Evolutionary conservation across 2,329 filamentous ascomycete genomes (phyloP), one percentile per base, ranked within the genome.

Genomic region (Malbranchea zuffiana): DNA sequence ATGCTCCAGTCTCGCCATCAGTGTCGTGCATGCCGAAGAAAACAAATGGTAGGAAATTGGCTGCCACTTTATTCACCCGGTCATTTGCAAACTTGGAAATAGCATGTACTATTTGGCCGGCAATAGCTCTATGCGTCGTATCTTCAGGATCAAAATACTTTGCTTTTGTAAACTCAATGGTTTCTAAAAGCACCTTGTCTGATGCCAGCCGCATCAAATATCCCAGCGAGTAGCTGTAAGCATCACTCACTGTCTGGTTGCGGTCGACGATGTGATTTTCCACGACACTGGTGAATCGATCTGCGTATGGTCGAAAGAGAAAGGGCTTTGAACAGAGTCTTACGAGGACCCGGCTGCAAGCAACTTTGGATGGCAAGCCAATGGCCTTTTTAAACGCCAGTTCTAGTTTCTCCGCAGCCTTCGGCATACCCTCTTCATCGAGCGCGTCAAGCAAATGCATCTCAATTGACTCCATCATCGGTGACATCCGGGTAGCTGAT

Each of bases 311-410:
- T 24, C 72, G 73, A 57, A 95, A 83, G 19, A 87, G 67, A 24
- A 78, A 71, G 23, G 74, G 75, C 8, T 85, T 75, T 34, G 87
- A 88, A 34, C 84, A 82, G 5, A 98, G 69, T 1, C 84, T 87
- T 5, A 83, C 81, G 20, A 98, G 69, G 2, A 95, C 78, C 38
- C 85, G 76, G 45, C 81, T 82, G 51, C 86, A 92, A 24, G 86
- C 90, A 32, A 96, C 81, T 63, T 96, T 96, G 0, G 86, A 92
- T 2, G 88, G 88, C 61, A 96, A 78, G 1, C 87, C 88, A 24
- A 98, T 78, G 1, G 87, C 83, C 17, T 73, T 78, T 55, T 88
- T 90, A 60, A 96, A 84, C 0, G 82, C 79, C 19, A 72, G 71
- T 55, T 90, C 80, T 0, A 98, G 69, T 29, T 68, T 74, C 2